Percentiles rank a stretch among this genome's conserved stretches.
These are phyloP conservation scores for Casuarina glauca DNA, from an alignment of 306 rosid species.

Conservation along the genomic window DNA sequence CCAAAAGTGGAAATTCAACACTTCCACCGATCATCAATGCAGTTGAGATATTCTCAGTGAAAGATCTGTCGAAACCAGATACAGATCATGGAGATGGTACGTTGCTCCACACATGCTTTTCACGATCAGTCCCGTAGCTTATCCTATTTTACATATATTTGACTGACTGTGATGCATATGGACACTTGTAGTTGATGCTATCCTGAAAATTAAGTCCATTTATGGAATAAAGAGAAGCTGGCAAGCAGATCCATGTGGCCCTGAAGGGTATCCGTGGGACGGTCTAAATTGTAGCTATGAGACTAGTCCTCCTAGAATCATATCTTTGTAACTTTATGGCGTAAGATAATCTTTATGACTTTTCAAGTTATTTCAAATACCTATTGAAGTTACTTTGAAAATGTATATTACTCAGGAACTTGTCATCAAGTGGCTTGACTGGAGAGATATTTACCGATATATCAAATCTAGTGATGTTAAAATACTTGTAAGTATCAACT, in stretches of 20 bases:
- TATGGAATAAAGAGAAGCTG: slow-evolving; percentile 46
- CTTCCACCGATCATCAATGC: slow-evolving; percentile 66
- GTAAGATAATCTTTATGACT: not conserved
- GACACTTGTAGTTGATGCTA: slow-evolving; percentile 47
- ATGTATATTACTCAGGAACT: slow-evolving; percentile 38
- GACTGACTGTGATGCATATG: not conserved
- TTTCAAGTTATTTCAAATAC: not conserved
- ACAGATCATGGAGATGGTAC: slow-evolving; percentile 52
- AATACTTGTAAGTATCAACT: slow-evolving; percentile 41
- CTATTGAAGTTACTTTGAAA: not conserved
- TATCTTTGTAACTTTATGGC: slow-evolving; percentile 42
- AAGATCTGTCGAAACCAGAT: slow-evolving; percentile 27
- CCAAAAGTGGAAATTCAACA: slow-evolving; percentile 33
- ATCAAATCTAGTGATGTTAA: slow-evolving; percentile 40
- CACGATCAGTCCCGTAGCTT: not conserved
- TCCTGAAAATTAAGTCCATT: slow-evolving; percentile 44
- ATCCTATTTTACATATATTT: not conserved
- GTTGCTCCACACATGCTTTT: not conserved
- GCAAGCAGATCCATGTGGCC: slow-evolving; percentile 72
- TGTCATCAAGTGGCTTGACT: slow-evolving; percentile 48
- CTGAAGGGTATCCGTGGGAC: slow-evolving; percentile 45
- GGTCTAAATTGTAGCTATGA: slow-evolving; percentile 46
- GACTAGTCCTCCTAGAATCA: slow-evolving; percentile 42
- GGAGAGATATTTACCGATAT: slow-evolving; percentile 44
- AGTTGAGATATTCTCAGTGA: slow-evolving; percentile 36